Conservation (phyloP, 768 basidiomycete genomes). For the Pulveroboletus sp. region DNA sequence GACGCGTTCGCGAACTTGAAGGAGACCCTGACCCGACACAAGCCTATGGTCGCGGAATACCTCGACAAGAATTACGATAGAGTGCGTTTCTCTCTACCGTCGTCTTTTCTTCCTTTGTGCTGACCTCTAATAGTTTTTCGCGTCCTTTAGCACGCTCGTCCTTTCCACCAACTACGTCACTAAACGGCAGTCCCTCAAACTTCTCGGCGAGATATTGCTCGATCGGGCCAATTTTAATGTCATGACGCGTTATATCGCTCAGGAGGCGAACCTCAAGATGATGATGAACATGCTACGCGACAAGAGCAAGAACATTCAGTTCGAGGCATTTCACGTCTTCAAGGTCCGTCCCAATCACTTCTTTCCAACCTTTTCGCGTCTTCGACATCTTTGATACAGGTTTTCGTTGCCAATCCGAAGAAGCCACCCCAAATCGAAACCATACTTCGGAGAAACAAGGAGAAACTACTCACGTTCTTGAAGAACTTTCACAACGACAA, state of each 20-base stretch:
- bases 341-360: conserved; percentile 56
- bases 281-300: conserved; percentile 99
- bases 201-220: conserved; percentile 94
- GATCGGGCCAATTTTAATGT: conserved; percentile 98
- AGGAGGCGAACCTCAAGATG: conserved; percentile 96
- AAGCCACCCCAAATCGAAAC: conserved; percentile 92
- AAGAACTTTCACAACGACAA: conserved; percentile 97
- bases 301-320: conserved; percentile 99
- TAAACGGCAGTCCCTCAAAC: conserved; percentile 97
- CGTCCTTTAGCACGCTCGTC: conserved; percentile 88
- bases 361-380: not conserved
- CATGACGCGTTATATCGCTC: conserved; percentile 96
- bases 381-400: conserved; percentile 38
- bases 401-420: conserved; percentile 99
- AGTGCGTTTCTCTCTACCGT: conserved; percentile 41
- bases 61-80: conserved; percentile 96
- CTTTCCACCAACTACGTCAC: conserved; percentile 96
- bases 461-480: conserved; percentile 84
- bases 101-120: not conserved
- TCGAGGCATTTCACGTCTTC: conserved; percentile 99
- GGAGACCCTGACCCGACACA: conserved; percentile 95
- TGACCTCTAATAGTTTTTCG: conserved; percentile 71
- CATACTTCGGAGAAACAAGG: conserved; percentile 90
- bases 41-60: conserved; percentile 96
- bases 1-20: conserved; percentile 98